These are phyloP conservation scores for Hymenoscyphus albidus DNA, from an alignment of 2,329 filamentous ascomycete genomes.

Conservation along the genomic window DNA sequence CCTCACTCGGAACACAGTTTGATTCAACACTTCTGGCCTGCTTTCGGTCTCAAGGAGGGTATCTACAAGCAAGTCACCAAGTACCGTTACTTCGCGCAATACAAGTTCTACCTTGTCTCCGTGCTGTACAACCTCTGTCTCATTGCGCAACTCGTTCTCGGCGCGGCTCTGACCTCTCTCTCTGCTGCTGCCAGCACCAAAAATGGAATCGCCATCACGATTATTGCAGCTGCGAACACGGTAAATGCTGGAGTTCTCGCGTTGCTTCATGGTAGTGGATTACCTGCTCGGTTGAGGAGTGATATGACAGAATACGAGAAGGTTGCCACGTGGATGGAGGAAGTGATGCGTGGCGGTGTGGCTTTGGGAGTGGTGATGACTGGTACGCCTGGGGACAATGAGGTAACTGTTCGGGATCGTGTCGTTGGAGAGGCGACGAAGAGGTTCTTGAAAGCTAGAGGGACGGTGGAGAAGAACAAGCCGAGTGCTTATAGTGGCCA, in stretches of 20 bases:
- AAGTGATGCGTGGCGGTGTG: constrained; percentile 18
- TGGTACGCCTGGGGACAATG: neutral
- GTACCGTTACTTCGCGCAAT: constrained; percentile 14
- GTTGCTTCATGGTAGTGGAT: constrained; percentile 22
- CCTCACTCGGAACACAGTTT: neutral
- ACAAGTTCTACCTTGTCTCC: constrained; percentile 17
- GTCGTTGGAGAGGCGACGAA: constrained; percentile 16
- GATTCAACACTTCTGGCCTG: constrained; percentile 8
- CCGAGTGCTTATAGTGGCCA: constrained; percentile 19
- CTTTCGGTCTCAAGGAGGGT: constrained; percentile 13
- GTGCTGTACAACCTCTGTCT: constrained; percentile 21
- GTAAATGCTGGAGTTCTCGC: constrained; percentile 23
- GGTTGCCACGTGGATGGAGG: constrained; percentile 19
- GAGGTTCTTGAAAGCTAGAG: constrained; percentile 19
- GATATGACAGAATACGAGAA: constrained; percentile 23
- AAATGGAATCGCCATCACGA: constrained; percentile 18
- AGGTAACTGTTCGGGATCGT: constrained; percentile 16
- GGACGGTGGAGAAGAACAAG: constrained; percentile 22
- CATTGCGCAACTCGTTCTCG: constrained; percentile 22
- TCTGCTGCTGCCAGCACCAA: constrained; percentile 9
- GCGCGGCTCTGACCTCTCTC: constrained; percentile 20
- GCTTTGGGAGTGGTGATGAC: constrained; percentile 8
- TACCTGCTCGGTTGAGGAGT: constrained; percentile 17
- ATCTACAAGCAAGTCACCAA: constrained; percentile 18
- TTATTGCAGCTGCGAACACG: constrained; percentile 24